Evolutionary conservation across 805 yeast genomes (phyloP).

Genomic region (Candida sonorensis): DNA sequence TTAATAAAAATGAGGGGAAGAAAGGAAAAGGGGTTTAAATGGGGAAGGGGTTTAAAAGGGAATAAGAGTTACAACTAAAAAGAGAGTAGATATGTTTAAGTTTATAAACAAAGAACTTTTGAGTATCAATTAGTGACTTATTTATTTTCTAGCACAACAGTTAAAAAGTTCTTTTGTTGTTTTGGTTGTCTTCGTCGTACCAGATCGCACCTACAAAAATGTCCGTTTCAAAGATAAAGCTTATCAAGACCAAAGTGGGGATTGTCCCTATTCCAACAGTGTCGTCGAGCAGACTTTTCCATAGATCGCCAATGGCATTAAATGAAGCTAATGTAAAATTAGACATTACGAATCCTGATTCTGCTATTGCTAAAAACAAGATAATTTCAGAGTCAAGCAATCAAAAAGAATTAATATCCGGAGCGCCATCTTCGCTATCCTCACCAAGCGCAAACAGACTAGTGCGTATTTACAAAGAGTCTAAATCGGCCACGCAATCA

Average conservation of each 20-base stretch:
- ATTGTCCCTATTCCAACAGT: slow-evolving; percentile 1
- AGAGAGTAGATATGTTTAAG: slow-evolving; percentile 1
- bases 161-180: no score
- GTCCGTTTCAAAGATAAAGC: not conserved
- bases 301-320: not conserved
- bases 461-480: slow-evolving; percentile 70
- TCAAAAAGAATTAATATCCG: slow-evolving; percentile 55
- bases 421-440: slow-evolving; percentile 66
- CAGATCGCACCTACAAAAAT: no score
- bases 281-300: no score
- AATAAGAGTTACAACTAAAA: not conserved
- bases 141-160: no score
- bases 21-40: no score
- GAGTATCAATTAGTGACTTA: no score
- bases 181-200: no score
- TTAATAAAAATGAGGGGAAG: no score
- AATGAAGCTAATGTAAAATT: no score
- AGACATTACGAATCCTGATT: no score
- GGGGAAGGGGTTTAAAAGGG: not conserved
- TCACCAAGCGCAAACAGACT: slow-evolving; percentile 45
- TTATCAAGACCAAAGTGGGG: slow-evolving; percentile 2
- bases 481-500: slow-evolving; percentile 79
- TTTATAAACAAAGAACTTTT: not conserved
- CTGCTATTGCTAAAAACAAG: no score
- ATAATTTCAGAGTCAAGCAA: slow-evolving; percentile 9